Evolutionary conservation across 1,284 basidiomycete genomes (phyloP), one percentile per base, ranked within the genome.

Genomic region (Fomitopsis pinicola): DNA sequence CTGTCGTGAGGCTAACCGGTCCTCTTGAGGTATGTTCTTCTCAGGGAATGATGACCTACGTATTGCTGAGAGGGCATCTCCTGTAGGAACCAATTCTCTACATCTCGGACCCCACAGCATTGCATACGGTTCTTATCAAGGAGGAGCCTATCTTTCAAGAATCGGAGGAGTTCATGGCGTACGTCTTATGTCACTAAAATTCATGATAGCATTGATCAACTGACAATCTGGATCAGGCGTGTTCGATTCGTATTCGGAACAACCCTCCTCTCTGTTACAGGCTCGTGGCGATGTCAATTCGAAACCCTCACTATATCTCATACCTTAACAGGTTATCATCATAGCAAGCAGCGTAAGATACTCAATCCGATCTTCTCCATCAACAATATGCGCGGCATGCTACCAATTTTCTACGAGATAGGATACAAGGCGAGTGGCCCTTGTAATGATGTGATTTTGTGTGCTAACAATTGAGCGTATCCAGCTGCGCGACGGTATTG

Each of bases 401-500:
- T 45, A 17, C 42, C 42, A 7, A 17, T 17, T 17, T 45, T 45
- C 15, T 45, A 45, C 22, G 8, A 38, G 58, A 15, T 69, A 65
- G 5, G 59, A 67, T 14, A 67, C 70, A 45, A 17, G 8, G 42
- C 15, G 42, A 45, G 42, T 1, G 35, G 35, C 6, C 10, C 22
- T 36, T 2, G 1, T 36, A 7, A 36, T 45, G 42, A 22, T 2
- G 15, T 4, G 42, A n/a, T 1, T n/a, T 2, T 17, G 22, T 45
- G 42, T 22, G 10, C 17, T 38, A 36, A n/a, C 12, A 14, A 15
- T 22, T 22, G 1, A 22, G 22, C 22, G 17, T 2, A 22, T 28
- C 6, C 6, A 69, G 71, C 65, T 71, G 7, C 62, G 61, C 10
- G 61, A 62, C 26, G 67, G 63, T 4, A 63, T 72, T 19, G 59